Evolutionary conservation across 2,329 filamentous ascomycete species (phyloP), one percentile per base, ranked within the genome.

Genomic region (Phaeosphaeria sp.): DNA sequence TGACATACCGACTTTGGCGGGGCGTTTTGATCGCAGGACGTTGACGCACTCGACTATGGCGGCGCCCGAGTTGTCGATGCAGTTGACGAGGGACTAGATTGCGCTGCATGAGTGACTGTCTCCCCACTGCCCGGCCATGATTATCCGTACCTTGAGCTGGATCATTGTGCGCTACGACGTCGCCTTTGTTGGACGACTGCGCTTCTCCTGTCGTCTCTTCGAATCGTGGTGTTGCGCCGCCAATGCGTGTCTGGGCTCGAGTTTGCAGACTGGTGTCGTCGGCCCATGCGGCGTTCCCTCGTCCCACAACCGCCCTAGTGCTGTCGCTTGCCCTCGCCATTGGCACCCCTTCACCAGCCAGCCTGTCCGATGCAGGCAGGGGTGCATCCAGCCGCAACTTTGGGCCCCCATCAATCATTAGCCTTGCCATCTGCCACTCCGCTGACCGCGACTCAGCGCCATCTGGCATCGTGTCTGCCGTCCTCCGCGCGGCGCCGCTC

Each of bases 1-100:
- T 21, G 36, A 72, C 85, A 72, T 85, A 97, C 93, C 95, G 74
- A 99, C 93, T 74, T 89, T 90, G 59, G 94, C 95, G 72, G 89
- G 87, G 67, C 88, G 84, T 83, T 97, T 96, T 82, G 94, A 95
- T 74, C 92, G 92, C 72, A 99, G 84, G 63, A 98, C 90, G 77
- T 94, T 90, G 77, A 90, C 91, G 82, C 95, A 99, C 83, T 99
- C 95, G 81, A 98, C 95, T 67, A 99, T 85, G 72, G 95, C 93
- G 69, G 95, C 95, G 77, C 95, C 95, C 66, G 95, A 98, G 84
- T 97, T 99, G 89, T 99, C 95, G 87, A 99, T 98, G 89, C 95
- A 98, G 82, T 95, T 97, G 72, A 99, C 87, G 87, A 99, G 92
- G 77, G 93, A 91, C 95, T 83, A 79, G 64, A 81, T 60, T 60